Evolutionary conservation across 75 land plant genomes (phyloP), one percentile per base, ranked within the genome.

Genomic region (Larix kaempferi): DNA sequence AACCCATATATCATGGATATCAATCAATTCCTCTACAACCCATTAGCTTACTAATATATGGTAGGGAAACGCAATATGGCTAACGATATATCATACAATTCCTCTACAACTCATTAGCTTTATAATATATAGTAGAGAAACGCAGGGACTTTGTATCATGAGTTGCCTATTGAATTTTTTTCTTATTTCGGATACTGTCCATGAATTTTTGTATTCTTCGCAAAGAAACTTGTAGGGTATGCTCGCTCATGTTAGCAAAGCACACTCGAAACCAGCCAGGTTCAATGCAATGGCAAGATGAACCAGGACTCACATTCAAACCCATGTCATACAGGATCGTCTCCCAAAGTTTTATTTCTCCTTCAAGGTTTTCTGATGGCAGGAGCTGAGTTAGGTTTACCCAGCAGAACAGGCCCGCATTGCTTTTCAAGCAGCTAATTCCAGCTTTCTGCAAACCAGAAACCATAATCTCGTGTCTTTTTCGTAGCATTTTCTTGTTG

Each of bases 231-330:
- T 39, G 35, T 44, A 88, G 41, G 12, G 90, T 85, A 56, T 83
- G 69, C 17, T 83, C 78, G 71, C 81, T 82, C 71, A 87, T 79
- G 72, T 74, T 80, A n/a, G 90, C 92, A 80, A 91, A 91, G 79
- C 92, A 91, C 4, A 91, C 74, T 59, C 92, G 78, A 44, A 91
- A 91, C 90, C 90, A 91, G 3, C 92, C 90, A 0, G 88, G 77
- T 80, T 91, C 90, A 27, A 59, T 44, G 67, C 88, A 88, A 65
- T 79, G 86, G 81, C 88, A 91, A 25, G 90, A 79, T 13, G 84
- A 81, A 16, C 90, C 90, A 4, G 92, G 86, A 5, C 88, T 83
- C 10, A 91, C 75, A 76, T 86, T 89, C 61, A 91, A 56, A 56
- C 88, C 85, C 16, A 76, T 77, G 15, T 86, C 86, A 23, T 82